Conservation (phyloP, 2,329 filamentous ascomycete species). For the Aspergillus pseudoglaucus region DNA sequence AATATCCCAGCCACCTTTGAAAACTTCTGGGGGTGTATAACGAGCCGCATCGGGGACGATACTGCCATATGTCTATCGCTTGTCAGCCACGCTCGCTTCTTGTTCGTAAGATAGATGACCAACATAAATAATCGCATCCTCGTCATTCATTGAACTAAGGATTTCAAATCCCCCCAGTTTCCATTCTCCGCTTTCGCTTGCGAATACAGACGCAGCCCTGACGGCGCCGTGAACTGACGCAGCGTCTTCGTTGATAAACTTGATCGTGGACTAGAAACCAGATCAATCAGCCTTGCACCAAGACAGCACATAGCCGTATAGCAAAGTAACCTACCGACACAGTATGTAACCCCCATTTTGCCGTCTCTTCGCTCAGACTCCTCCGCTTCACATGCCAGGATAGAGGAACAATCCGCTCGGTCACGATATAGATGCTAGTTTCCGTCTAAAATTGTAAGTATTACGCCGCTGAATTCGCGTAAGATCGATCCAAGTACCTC, state of each 20-base stretch:
- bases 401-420: constrained; percentile 79
- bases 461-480: not conserved
- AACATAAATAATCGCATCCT: constrained; percentile 86
- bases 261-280: constrained; percentile 65
- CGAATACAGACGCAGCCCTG: constrained; percentile 80
- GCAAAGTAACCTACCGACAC: constrained; percentile 57
- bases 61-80: constrained; percentile 68
- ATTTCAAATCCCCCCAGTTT: constrained; percentile 92
- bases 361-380: constrained; percentile 80
- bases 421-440: constrained; percentile 91
- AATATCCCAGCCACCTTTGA: constrained; percentile 80
- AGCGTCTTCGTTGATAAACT: constrained; percentile 93
- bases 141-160: constrained; percentile 89
- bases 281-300: not conserved
- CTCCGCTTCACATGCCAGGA: constrained; percentile 86
- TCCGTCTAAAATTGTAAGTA: constrained; percentile 60
- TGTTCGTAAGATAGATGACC: constrained; percentile 11
- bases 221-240: constrained; percentile 85
- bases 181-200: constrained; percentile 95
- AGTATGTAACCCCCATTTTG: constrained; percentile 91
- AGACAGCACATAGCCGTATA: not conserved
- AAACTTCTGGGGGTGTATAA: constrained; percentile 82
- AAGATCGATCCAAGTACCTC: constrained; percentile 55
- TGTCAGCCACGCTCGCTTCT: constrained; percentile 9
- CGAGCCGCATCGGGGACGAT: constrained; percentile 75